Conservation (phyloP, 192 early-diverging fungal genomes). For the Oehlia diaphana region DNA sequence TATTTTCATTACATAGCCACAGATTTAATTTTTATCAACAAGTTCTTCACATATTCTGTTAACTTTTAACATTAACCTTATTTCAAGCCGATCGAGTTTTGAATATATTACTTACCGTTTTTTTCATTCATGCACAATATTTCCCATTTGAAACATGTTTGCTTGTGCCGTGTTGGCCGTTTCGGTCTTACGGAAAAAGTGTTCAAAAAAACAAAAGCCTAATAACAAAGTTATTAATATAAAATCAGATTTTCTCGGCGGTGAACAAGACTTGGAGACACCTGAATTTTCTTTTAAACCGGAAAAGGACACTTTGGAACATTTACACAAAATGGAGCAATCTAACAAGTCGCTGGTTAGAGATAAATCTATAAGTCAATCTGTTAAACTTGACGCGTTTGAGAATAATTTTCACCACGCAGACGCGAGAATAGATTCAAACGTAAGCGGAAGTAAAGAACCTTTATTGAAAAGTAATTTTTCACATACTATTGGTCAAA, state of each 20-base stretch:
- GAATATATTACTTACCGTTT: background rate
- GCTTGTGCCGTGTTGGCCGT: background rate
- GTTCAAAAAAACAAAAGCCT: conserved; percentile 12
- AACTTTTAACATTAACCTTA: too few species aligned
- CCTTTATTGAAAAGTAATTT: background rate
- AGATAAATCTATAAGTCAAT: background rate
- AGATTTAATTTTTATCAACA: too few species aligned
- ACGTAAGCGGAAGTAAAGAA: background rate
- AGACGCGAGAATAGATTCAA: background rate
- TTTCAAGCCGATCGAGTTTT: background rate
- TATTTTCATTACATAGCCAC: too few species aligned
- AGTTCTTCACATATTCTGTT: too few species aligned
- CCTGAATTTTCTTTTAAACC: background rate
- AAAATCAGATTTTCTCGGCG: background rate
- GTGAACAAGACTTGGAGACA: background rate
- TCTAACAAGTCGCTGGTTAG: background rate
- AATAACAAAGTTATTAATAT: background rate
- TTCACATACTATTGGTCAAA: background rate
- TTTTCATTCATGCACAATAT: conserved; percentile 7
- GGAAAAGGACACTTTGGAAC: background rate
- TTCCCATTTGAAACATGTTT: conserved; percentile 5
- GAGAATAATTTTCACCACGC: background rate
- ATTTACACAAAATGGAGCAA: background rate
- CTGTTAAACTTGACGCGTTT: background rate
- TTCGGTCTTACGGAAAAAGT: conserved; percentile 7